Base-by-base conservation (phyloP, 805 yeast genomes). In the Candida maesae region DNA sequence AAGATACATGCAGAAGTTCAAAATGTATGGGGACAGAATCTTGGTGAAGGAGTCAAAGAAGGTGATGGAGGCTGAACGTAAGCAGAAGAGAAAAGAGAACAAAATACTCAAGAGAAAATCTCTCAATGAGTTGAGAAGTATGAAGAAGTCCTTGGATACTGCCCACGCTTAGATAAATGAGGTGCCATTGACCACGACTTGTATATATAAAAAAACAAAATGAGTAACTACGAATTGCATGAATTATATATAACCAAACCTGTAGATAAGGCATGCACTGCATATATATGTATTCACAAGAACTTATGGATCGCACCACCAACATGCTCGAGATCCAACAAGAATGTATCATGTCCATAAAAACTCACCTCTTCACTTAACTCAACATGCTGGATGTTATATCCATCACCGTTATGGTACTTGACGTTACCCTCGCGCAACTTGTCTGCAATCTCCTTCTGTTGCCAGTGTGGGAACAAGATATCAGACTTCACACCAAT, bases 401-500 rank as follows among this genome's bases (percentile, higher is more conserved):
- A 59, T 43, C 59, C 56, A 32, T 55, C 60, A 33, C 74, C 71
- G 12, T 64, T 65, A 19, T 46, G 46, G 42, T 42, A 56, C 34
- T 47, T 39, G 14, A 42, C 30, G 35, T 60, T 60, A 14, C 53
- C 54, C 32, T 65, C 59, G 38, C 59, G 64, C 35, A 90, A 68
- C 27, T 79, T 76, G 13, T 77, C 74, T 21, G 78, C 80, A 42
- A 87, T 79, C 58, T 90, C 96, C 42, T 80, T 65, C 63, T 90
- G 97, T 66, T 90, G 97, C 95, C 96, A 87, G 27, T 82, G 86
- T 1, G 97, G 97, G 69, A 90, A 90, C 38, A 90, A 70, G 30
- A 85, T 84, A 59, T 90, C 97, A 1, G 93, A 82, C 57, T 86
- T 93, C n/a, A 89, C 96, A 10, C 97, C 97, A 38, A 90, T 74